Evolutionary conservation across 441 rosid genomes (phyloP).

Genomic region (Jatropha podagrica): DNA sequence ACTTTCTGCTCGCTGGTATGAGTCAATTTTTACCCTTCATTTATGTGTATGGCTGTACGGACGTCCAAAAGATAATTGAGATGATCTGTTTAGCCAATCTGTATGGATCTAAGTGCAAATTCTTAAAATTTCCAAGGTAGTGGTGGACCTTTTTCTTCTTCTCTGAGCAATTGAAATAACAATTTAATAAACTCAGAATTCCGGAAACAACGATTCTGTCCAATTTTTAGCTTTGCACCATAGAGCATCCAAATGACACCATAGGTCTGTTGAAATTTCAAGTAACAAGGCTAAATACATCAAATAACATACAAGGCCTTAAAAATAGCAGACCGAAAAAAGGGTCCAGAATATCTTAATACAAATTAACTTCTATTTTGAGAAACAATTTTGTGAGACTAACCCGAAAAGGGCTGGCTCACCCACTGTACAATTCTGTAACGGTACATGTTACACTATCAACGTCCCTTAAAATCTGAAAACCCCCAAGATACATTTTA

Average conservation of each 20-base stretch:
- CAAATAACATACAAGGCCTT: not conserved
- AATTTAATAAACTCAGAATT: not conserved
- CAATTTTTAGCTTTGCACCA: not conserved
- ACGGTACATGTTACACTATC: constrained; percentile 28
- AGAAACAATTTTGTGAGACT: constrained; percentile 15
- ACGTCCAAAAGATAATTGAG: too few relatives aligned
- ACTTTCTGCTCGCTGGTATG: too few relatives aligned
- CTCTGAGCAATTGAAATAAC: too few relatives aligned
- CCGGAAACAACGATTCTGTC: too few relatives aligned
- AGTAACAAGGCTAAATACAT: not conserved
- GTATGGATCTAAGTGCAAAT: too few relatives aligned
- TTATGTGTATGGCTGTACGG: too few relatives aligned
- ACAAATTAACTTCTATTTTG: constrained; percentile 8
- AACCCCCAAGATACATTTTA: constrained; percentile 14
- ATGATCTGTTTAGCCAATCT: too few relatives aligned
- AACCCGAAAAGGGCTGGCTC: constrained; percentile 11
- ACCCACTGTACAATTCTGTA: constrained; percentile 35
- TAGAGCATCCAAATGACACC: too few relatives aligned
- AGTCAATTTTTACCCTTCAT: too few relatives aligned
- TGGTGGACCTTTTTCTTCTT: too few relatives aligned
- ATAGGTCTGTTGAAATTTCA: not conserved
- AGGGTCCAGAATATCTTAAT: not conserved
- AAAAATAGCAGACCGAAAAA: not conserved
- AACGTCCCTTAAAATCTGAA: constrained; percentile 27
- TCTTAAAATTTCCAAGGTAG: too few relatives aligned